These are phyloP conservation scores for Pseudocercospora crystallina DNA, from an alignment of 2,329 filamentous ascomycete species.

Conservation along the genomic window DNA sequence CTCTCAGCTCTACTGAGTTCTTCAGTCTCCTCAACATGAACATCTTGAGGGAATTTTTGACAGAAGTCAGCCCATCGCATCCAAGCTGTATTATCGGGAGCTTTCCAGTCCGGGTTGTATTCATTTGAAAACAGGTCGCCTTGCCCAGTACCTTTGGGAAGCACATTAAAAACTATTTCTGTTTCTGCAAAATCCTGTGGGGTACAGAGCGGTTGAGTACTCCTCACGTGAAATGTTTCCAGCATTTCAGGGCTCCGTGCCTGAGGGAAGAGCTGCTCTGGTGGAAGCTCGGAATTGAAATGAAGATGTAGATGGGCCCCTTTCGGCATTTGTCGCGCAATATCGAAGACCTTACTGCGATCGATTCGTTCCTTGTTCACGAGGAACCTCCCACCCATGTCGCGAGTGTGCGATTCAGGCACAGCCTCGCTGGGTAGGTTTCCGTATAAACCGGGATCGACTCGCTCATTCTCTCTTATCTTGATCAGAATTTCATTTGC, in stretches of 20 bases:
- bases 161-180: constrained; percentile 63
- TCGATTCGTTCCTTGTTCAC: constrained; percentile 46
- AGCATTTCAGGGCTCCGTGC: constrained; percentile 42
- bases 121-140: constrained; percentile 49
- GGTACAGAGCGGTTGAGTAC: constrained; percentile 51
- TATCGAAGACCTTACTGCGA: constrained; percentile 57
- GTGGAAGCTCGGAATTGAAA: constrained; percentile 71
- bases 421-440: constrained; percentile 45
- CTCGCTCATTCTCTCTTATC: constrained; percentile 46
- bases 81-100: constrained; percentile 34
- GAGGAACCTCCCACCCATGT: constrained; percentile 50
- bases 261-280: constrained; percentile 60
- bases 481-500: constrained; percentile 38
- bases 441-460: constrained; percentile 39
- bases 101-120: constrained; percentile 41
- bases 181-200: constrained; percentile 50
- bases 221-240: constrained; percentile 69
- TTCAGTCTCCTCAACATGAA: constrained; percentile 10
- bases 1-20: constrained; percentile 24
- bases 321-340: constrained; percentile 65
- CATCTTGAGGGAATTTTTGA: constrained; percentile 39
- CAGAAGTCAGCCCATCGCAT: constrained; percentile 51
- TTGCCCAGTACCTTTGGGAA: constrained; percentile 30
- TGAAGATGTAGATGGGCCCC: constrained; percentile 73
- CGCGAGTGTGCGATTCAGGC: constrained; percentile 39